A percentile compares a stretch with the other conserved stretches of the same genome.
Evolutionary conservation across 805 yeast species (phyloP).

Genomic region (Komagataella pseudopastoris): DNA sequence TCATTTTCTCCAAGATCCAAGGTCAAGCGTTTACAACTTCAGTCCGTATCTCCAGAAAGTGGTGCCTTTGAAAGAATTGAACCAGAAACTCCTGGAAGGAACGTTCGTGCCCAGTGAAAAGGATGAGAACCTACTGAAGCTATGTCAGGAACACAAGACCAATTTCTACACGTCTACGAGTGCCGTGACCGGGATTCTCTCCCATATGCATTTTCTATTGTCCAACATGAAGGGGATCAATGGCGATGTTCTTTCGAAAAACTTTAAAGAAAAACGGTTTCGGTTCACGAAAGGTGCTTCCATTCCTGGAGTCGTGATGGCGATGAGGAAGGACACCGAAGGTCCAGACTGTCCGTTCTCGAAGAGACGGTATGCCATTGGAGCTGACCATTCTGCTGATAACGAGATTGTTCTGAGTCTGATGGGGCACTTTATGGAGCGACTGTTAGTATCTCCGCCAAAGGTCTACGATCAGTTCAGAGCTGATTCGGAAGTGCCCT

Average conservation of each 20-base stretch:
- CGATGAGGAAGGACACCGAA: conserved; percentile 27
- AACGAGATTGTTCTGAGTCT: conserved; percentile 54
- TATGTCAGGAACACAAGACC: conserved; percentile 24
- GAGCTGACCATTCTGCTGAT: conserved; percentile 55
- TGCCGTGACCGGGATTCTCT: conserved; percentile 65
- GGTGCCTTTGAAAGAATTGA: conserved; percentile 51
- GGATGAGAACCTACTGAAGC: conserved; percentile 36
- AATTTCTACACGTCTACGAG: conserved; percentile 72
- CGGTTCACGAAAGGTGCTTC: conserved; percentile 30
- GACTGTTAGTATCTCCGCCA: conserved; percentile 50
- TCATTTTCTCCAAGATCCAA: conserved; percentile 64
- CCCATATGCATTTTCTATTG: conserved; percentile 62
- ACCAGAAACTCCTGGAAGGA: conserved; percentile 38
- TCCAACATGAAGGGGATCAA: conserved; percentile 47
- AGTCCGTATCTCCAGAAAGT: conserved; percentile 44
- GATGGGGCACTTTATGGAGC: conserved; percentile 72
- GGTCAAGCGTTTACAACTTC: conserved; percentile 65
- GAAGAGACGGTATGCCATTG: conserved; percentile 36
- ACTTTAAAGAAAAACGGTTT: conserved; percentile 22
- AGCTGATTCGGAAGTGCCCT: background rate
- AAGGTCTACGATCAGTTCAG: conserved; percentile 29
- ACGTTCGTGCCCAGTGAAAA: conserved; percentile 52
- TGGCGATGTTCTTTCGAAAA: conserved; percentile 25
- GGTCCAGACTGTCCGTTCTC: conserved; percentile 11
- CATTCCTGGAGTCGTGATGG: conserved; percentile 41